Evolutionary conservation across 805 yeast genomes (phyloP), one percentile per base, ranked within the genome.

Genomic region (Metschnikowia picachoensis): DNA sequence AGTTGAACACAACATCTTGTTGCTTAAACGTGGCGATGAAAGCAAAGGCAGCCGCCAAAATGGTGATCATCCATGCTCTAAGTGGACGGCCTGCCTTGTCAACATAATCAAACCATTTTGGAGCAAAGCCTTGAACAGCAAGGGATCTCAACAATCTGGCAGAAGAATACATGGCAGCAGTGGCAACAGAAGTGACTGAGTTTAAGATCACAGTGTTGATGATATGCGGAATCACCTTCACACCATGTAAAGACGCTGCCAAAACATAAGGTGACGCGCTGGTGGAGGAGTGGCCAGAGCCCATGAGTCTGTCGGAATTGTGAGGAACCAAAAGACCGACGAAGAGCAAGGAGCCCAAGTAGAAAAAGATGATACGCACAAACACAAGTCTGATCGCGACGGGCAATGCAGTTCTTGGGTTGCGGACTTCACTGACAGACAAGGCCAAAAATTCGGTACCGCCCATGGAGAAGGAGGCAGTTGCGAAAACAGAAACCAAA

Each of bases 391-490:
- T 65, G 57, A 73, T 68, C 29, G 74, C 69, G 15, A 66, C 56
- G 13, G 72, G 70, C 54, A 70, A 68, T 33, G 74, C 71, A 20
- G 55, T 49, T 42, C 71, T 53, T 10, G 74, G 74, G 50, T 69
- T 64, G 16, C 57, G 52, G 39, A 67, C 72, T 44, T 70, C 74
- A 12, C 72, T 65, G 41, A 68, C 67, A 12, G 69, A 57, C 35
- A 69, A 55, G 27, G 71, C 66, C 43, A 70, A 64, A 47, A 69
- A 70, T 52, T 70, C 74, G n/a, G 70, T 60, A 33, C 67, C 70
- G 14, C 74, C 74, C 43, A 68, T 59, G 20, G 72, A 61, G 50
- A 70, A 70, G 6, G 72, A 68, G 14, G 70, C 70, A 10, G 71
- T 69, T 39, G 68, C 69, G 38, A 70, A 67, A 15, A 62, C 68